phyloP scores from a whole-genome alignment of 306 rosid species.

The Echinosophora koreensis region DNA sequence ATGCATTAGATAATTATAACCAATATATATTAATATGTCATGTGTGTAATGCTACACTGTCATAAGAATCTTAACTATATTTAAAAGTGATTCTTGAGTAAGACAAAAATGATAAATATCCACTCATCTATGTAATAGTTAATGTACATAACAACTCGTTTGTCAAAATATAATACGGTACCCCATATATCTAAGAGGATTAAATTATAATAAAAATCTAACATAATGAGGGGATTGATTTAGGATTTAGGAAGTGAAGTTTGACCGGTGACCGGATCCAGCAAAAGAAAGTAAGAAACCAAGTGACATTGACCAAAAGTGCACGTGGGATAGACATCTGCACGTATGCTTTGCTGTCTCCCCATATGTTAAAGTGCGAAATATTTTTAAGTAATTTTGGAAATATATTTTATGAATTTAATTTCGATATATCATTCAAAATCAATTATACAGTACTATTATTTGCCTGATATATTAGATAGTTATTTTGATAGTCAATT shows the following conservation, averaged over 20 bases:
- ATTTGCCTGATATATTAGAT: too few species aligned
- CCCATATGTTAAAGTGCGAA: not conserved
- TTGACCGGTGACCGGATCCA: conserved; percentile 69
- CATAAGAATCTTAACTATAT: not conserved
- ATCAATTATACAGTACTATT: too few species aligned
- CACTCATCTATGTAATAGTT: not conserved
- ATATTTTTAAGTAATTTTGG: too few species aligned
- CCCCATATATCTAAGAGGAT: conserved; percentile 3
- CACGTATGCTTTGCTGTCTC: conserved; percentile 74
- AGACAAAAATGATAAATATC: conserved; percentile 5
- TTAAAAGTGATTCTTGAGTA: not conserved
- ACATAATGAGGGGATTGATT: conserved; percentile 10
- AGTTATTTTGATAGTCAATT: too few species aligned
- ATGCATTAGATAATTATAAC: too few species aligned
- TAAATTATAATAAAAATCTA: not conserved
- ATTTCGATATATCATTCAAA: too few species aligned
- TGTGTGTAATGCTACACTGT: not conserved
- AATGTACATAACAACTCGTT: not conserved
- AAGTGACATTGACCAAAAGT: conserved; percentile 59
- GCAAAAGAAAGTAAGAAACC: conserved; percentile 33
- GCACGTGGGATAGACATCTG: conserved; percentile 60
- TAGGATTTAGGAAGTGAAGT: not conserved
- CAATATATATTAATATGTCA: too few species aligned
- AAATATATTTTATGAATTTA: too few species aligned
- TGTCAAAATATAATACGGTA: not conserved